Conservation (phyloP, 2,329 filamentous ascomycete species). For the Cercospora janseana region DNA sequence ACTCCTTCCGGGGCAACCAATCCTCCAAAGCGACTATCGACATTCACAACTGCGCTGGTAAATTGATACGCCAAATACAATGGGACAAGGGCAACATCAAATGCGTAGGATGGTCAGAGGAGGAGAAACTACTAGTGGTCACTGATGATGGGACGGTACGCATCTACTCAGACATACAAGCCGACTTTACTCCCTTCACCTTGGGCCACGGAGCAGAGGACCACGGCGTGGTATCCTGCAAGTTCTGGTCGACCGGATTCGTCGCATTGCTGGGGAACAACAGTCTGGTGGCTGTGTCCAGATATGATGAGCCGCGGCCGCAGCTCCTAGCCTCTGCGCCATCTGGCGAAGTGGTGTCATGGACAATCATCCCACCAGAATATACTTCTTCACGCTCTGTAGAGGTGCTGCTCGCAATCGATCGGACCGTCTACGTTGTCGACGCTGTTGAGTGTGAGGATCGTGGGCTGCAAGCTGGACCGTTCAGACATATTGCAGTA, state of each 20-base stretch:
- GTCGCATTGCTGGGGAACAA: conserved; percentile 90
- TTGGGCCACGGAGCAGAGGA: conserved; percentile 86
- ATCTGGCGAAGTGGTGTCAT: conserved; percentile 76
- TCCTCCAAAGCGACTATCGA: conserved; percentile 81
- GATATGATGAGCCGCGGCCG: conserved; percentile 86
- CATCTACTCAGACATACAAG: conserved; percentile 87
- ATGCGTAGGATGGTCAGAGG: conserved; percentile 92
- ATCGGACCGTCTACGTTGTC: conserved; percentile 77
- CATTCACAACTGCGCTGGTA: conserved; percentile 89
- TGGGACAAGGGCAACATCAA: conserved; percentile 90
- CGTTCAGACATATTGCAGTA: conserved; percentile 85
- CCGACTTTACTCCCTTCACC: conserved; percentile 91
- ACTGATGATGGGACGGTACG: conserved; percentile 86
- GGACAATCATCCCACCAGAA: conserved; percentile 83
- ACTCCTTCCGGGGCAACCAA: conserved; percentile 70
- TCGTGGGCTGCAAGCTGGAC: conserved; percentile 83
- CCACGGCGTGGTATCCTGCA: conserved; percentile 80
- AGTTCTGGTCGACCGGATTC: conserved; percentile 89
- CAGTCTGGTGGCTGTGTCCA: conserved; percentile 77
- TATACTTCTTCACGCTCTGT: conserved; percentile 90
- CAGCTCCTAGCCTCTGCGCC: conserved; percentile 75
- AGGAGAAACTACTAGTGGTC: conserved; percentile 85
- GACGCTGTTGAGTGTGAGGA: conserved; percentile 91
- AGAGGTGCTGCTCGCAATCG: conserved; percentile 84
- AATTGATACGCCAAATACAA: conserved; percentile 61